phyloP scores from a whole-genome alignment of 2,329 filamentous ascomycete species.

The Ascosphaera aggregata region DNA sequence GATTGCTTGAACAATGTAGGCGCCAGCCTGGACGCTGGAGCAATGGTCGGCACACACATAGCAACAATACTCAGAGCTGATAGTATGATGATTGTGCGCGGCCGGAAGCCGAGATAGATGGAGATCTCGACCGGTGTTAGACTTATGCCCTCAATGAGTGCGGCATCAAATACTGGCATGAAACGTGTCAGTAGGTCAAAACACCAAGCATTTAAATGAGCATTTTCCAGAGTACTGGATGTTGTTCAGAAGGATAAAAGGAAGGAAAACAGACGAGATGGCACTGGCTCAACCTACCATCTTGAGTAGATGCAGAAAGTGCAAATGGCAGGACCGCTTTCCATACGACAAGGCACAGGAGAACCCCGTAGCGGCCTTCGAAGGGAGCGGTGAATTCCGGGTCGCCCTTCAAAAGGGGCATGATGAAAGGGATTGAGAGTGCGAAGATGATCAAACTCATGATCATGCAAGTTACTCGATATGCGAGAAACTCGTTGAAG shows the following conservation, averaged over 20 bases:
- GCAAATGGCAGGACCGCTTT: background rate
- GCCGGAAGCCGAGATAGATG: background rate
- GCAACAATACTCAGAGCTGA: background rate
- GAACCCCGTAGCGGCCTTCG: background rate
- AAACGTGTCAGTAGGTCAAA: no score
- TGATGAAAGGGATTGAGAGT: background rate
- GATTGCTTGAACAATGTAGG: background rate
- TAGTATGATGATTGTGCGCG: background rate
- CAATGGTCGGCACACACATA: background rate
- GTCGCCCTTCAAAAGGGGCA: background rate
- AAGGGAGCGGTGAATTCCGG: background rate
- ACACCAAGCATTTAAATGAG: no score
- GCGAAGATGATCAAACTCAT: no score
- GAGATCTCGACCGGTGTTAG: background rate
- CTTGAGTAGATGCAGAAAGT: background rate
- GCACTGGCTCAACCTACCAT: background rate
- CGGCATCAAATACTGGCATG: background rate
- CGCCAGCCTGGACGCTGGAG: background rate
- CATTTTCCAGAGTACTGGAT: no score
- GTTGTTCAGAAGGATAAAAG: background rate
- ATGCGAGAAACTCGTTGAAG: no score
- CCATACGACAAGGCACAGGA: background rate
- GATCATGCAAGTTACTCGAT: no score
- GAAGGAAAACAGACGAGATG: background rate
- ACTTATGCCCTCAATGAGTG: background rate